Evolutionary conservation across 2,329 filamentous ascomycete species (phyloP).

Genomic region (Cladorrhinum sp.): DNA sequence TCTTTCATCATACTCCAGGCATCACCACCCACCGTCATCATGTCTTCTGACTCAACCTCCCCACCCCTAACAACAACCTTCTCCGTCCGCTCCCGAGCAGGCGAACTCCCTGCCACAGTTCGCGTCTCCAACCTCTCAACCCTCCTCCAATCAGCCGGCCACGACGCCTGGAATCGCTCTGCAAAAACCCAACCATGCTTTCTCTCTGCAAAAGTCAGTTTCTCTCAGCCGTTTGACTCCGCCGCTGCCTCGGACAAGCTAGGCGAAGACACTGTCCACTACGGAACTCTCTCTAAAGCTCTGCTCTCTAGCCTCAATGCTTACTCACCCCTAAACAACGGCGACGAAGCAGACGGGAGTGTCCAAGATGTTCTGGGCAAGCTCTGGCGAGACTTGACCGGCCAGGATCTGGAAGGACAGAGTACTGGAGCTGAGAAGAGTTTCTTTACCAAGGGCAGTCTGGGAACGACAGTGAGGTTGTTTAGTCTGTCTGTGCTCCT

Average conservation of each 20-base stretch:
- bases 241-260: constrained; percentile 60
- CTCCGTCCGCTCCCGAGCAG: constrained; percentile 38
- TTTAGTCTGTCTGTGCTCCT: constrained; percentile 54
- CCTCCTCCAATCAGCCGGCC: constrained; percentile 49
- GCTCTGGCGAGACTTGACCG: constrained; percentile 39
- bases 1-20: too few species aligned
- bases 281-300: constrained; percentile 66
- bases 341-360: constrained; percentile 28
- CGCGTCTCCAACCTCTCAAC: constrained; percentile 61
- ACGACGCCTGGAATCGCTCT: constrained; percentile 65
- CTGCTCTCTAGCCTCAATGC: constrained; percentile 44
- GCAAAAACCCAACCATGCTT: constrained; percentile 59
- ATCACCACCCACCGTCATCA: background rate
- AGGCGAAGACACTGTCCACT: constrained; percentile 70
- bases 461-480: constrained; percentile 37
- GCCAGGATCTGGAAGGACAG: constrained; percentile 33
- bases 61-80: constrained; percentile 36
- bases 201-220: constrained; percentile 57
- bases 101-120: constrained; percentile 51
- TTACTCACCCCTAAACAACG: constrained; percentile 21
- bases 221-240: constrained; percentile 53
- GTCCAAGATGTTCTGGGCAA: constrained; percentile 34
- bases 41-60: too few species aligned
- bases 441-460: constrained; percentile 33
- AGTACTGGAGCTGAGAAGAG: constrained; percentile 17